Conservation (phyloP, 371 early-diverging fungal genomes). For the Mucor plumbeus region DNA sequence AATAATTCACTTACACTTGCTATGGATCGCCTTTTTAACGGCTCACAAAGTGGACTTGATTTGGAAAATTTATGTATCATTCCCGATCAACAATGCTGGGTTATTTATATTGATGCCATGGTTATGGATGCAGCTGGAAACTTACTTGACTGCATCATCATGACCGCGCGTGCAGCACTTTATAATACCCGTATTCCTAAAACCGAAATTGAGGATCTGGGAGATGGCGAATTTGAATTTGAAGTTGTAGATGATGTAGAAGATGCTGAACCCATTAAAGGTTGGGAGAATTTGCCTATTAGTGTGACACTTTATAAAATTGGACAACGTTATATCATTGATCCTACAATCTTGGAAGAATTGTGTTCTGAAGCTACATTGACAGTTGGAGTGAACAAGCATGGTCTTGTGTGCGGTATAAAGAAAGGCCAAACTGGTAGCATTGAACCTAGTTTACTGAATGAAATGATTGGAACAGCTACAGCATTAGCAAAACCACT, state of each 20-base stretch:
- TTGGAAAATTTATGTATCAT: slow-evolving; percentile 86
- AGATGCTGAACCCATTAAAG: slow-evolving; percentile 77
- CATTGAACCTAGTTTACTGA: slow-evolving; percentile 76
- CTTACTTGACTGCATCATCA: slow-evolving; percentile 81
- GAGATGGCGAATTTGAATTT: slow-evolving; percentile 84
- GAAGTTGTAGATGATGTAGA: slow-evolving; percentile 89
- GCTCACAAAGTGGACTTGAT: slow-evolving; percentile 85
- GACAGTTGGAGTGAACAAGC: slow-evolving; percentile 81
- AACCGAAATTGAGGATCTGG: slow-evolving; percentile 71
- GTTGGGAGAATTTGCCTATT: slow-evolving; percentile 81
- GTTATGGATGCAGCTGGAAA: slow-evolving; percentile 90
- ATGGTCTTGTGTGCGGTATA: slow-evolving; percentile 80
- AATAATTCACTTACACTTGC: slow-evolving; percentile 83
- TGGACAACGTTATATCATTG: slow-evolving; percentile 82
- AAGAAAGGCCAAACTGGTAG: slow-evolving; percentile 83
- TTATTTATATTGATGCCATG: slow-evolving; percentile 90
- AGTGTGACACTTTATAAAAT: slow-evolving; percentile 87
- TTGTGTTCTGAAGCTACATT: slow-evolving; percentile 79
- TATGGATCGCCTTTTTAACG: slow-evolving; percentile 79
- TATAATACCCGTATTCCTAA: slow-evolving; percentile 85
- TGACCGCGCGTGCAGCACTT: slow-evolving; percentile 87
- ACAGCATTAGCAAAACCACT: slow-evolving; percentile 63
- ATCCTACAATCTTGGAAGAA: slow-evolving; percentile 89
- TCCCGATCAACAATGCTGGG: slow-evolving; percentile 89
- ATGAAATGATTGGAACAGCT: slow-evolving; percentile 82